Conservation (phyloP, 1,139 yeast species). For the Suhomyces chickasaworum region DNA sequence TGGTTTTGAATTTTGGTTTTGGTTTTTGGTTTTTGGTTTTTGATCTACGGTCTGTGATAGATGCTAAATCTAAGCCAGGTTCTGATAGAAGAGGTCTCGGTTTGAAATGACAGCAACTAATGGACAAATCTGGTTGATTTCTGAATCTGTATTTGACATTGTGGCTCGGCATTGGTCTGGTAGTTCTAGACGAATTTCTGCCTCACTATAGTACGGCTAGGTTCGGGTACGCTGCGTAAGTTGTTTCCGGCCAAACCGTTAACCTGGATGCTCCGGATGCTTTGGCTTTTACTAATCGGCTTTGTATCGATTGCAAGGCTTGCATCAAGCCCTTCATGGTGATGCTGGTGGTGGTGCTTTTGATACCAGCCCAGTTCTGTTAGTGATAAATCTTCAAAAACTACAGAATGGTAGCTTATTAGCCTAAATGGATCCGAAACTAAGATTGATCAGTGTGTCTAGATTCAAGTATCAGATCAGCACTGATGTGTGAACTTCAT, state of each 20-base stretch:
- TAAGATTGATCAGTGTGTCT: no score
- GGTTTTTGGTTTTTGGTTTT: no score
- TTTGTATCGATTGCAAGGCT: no score
- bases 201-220: conserved; percentile 1
- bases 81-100: conserved; percentile 4
- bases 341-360: no score
- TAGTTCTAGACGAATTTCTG: background rate
- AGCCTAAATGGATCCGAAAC: no score
- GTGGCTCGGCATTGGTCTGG: background rate
- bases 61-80: background rate
- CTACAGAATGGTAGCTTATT: background rate
- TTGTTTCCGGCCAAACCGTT: conserved; percentile 2
- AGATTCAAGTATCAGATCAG: no score
- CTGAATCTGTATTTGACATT: background rate
- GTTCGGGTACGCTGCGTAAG: background rate
- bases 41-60: no score
- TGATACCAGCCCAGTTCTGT: no score
- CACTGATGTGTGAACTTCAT: no score
- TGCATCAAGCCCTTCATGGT: background rate
- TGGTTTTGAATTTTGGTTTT: no score
- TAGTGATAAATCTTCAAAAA: background rate
- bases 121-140: background rate
- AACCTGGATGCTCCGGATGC: background rate
- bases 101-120: background rate
- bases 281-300: background rate